Conservation (phyloP, 331 rosid species). For the Dryas integrifolia region DNA sequence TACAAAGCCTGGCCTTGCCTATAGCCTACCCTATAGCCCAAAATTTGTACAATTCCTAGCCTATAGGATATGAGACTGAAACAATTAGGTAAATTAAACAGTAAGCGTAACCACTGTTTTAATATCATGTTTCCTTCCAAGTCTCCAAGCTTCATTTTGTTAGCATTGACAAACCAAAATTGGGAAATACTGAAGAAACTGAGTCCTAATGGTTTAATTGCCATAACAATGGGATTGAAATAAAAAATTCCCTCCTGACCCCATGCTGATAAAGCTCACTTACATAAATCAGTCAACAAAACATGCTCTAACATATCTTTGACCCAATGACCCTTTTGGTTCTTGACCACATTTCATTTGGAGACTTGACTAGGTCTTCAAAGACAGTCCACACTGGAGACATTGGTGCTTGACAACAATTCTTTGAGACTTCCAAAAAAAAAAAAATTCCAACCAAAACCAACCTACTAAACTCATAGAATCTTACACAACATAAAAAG, state of each 20-base stretch:
- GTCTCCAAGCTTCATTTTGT: conserved; percentile 2
- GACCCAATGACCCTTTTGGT: conserved; percentile 10
- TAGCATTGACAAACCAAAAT: neutral
- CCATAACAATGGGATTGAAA: neutral
- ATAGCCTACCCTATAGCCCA: neutral
- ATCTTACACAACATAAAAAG: conserved; percentile 18
- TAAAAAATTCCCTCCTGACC: neutral
- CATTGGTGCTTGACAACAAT: conserved; percentile 26
- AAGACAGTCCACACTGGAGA: conserved; percentile 3
- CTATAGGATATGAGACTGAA: neutral
- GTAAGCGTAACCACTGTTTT: neutral
- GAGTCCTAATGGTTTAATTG: neutral
- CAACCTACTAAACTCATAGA: neutral
- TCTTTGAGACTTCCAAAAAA: neutral
- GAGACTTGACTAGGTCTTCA: conserved; percentile 19
- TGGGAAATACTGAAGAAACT: neutral
- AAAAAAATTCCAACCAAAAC: neutral
- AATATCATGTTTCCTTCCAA: neutral
- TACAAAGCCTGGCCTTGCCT: conserved; percentile 26
- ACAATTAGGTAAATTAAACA: neutral
- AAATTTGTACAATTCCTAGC: neutral
- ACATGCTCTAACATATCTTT: neutral
- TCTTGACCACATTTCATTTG: conserved; percentile 6
- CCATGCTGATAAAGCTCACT: neutral
- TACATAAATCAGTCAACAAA: neutral